These are phyloP conservation scores for Entomortierella lignicola DNA, from an alignment of 192 early-diverging fungal genomes.

Conservation along the genomic window DNA sequence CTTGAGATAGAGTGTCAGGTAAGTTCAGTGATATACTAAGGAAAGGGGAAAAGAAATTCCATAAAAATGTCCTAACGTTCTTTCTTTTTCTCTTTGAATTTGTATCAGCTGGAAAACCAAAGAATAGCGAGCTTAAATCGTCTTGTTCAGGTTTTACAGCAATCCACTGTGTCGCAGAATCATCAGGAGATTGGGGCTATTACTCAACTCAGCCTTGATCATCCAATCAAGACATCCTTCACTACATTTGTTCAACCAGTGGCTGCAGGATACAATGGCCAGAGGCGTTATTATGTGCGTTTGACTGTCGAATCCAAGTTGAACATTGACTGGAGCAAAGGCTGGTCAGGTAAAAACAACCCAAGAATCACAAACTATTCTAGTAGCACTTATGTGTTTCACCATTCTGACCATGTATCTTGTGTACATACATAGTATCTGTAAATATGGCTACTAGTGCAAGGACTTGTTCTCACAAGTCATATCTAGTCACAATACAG, in stretches of 20 bases:
- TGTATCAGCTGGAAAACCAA: slow-evolving; percentile 18
- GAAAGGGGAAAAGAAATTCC: neutral
- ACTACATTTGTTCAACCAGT: slow-evolving; percentile 13
- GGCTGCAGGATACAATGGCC: neutral
- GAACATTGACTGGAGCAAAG: slow-evolving; percentile 24
- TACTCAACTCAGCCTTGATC: neutral
- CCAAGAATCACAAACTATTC: neutral
- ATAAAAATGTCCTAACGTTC: neutral
- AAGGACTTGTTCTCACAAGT: neutral
- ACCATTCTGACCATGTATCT: too few species aligned
- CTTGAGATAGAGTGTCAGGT: slow-evolving; percentile 25
- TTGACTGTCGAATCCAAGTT: slow-evolving; percentile 9
- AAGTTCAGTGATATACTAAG: neutral
- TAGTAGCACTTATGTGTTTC: neutral
- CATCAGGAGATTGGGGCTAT: neutral
- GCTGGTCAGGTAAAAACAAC: slow-evolving; percentile 32
- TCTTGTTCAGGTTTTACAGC: slow-evolving; percentile 17
- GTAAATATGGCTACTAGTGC: neutral
- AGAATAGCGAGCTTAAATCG: slow-evolving; percentile 16
- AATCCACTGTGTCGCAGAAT: slow-evolving; percentile 1
- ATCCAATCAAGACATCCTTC: neutral
- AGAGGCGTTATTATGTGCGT: slow-evolving; percentile 9
- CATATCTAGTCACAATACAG: neutral
- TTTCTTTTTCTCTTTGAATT: neutral
- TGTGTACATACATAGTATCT: too few species aligned